A percentile compares a stretch with the other conserved stretches of the same genome.
Evolutionary conservation across 1,284 basidiomycete genomes (phyloP).

Genomic region (Coniophora puteana): DNA sequence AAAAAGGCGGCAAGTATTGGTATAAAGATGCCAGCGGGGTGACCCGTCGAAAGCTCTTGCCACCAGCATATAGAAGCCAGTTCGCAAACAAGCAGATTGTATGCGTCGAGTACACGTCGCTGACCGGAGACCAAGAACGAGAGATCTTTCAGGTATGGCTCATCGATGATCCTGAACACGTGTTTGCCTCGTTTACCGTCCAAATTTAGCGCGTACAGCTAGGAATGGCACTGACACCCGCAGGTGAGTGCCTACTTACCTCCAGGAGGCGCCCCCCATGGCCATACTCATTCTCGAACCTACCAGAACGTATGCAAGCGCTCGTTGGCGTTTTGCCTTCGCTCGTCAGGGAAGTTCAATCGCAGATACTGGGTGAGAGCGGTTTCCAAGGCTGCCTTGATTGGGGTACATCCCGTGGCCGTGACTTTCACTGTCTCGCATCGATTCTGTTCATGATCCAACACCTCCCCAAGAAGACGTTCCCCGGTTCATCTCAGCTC

Average conservation of each 20-base stretch:
- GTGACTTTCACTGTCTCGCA: conserved; percentile 45
- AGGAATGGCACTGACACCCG: conserved; percentile 35
- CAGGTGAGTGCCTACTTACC: conserved; percentile 31
- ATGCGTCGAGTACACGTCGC: conserved; percentile 45
- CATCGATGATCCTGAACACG: too few relatives aligned
- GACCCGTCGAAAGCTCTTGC: conserved; percentile 26
- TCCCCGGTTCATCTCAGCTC: conserved; percentile 30
- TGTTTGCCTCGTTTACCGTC: neutral
- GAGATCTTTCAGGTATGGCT: conserved; percentile 32
- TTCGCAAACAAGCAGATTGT: conserved; percentile 46
- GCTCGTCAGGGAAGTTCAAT: conserved; percentile 38
- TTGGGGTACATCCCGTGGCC: conserved; percentile 43
- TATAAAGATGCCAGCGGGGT: conserved; percentile 25
- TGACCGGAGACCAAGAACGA: conserved; percentile 31
- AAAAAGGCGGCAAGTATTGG: conserved; percentile 36
- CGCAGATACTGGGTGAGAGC: conserved; percentile 33
- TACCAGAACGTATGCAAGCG: conserved; percentile 43
- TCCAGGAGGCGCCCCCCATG: neutral
- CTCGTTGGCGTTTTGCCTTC: conserved; percentile 40
- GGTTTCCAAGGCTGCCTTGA: conserved; percentile 42
- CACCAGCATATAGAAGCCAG: conserved; percentile 19
- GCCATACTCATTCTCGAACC: neutral
- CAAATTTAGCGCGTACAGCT: conserved; percentile 38
- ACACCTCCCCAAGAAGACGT: conserved; percentile 25
- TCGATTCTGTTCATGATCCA: conserved; percentile 40